A percentile compares a stretch with the other conserved stretches of the same genome.
Conservation (phyloP, 2,329 filamentous ascomycete species). For the Trichoderma atrobrunneum region DNA sequence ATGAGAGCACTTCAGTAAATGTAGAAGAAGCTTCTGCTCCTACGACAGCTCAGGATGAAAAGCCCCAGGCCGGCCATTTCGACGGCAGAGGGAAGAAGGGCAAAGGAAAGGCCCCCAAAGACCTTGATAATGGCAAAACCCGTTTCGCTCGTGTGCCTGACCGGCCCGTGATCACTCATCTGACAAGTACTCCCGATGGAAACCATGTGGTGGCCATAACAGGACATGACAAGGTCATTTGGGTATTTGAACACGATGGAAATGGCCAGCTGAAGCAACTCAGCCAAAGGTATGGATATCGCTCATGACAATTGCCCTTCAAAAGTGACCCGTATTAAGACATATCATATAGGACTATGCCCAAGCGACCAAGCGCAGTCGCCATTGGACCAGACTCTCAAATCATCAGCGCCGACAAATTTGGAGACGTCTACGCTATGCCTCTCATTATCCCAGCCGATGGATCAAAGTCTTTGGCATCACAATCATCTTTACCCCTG, state of each 20-base stretch:
- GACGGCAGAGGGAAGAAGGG: slow-evolving; percentile 30
- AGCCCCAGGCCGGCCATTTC: slow-evolving; percentile 20
- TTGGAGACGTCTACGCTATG: slow-evolving; percentile 90
- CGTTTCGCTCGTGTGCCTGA: slow-evolving; percentile 41
- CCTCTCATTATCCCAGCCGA: slow-evolving; percentile 52
- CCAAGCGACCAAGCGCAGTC: slow-evolving; percentile 81
- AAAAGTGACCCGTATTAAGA: neutral
- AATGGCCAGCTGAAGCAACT: slow-evolving; percentile 62
- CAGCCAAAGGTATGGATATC: slow-evolving; percentile 62
- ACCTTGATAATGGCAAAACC: slow-evolving; percentile 18
- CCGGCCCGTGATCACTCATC: slow-evolving; percentile 64
- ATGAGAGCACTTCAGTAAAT: slow-evolving; percentile 16
- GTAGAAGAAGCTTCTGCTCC: neutral
- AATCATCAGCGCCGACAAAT: slow-evolving; percentile 88
- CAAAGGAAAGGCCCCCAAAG: slow-evolving; percentile 27
- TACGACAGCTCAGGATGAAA: slow-evolving; percentile 16
- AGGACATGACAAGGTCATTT: slow-evolving; percentile 86
- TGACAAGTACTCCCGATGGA: slow-evolving; percentile 62
- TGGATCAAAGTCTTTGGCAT: slow-evolving; percentile 18
- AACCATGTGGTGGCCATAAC: slow-evolving; percentile 74
- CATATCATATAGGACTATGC: slow-evolving; percentile 63
- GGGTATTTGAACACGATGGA: slow-evolving; percentile 70
- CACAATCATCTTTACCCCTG: slow-evolving; percentile 20
- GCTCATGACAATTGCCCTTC: neutral
- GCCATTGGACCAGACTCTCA: slow-evolving; percentile 66